Evolutionary conservation across 2,329 filamentous ascomycete genomes (phyloP).

Genomic region (Cladophialophora psammophila): DNA sequence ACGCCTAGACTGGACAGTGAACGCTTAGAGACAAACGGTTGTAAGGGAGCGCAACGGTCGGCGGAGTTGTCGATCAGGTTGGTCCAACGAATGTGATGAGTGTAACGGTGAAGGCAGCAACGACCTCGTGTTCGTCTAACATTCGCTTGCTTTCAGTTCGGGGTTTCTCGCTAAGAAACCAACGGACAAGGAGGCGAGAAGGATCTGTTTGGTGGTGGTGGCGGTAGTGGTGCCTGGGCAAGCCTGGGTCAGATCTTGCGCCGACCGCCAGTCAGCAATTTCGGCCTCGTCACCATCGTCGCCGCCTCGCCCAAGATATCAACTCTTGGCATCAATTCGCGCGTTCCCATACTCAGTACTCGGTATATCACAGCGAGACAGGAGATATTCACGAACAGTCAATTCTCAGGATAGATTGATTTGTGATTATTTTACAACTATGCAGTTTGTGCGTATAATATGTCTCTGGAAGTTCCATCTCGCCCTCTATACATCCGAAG

Average conservation of each 20-base stretch:
- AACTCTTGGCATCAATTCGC: no score
- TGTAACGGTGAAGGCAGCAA: slow-evolving; percentile 1
- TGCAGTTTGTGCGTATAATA: slow-evolving; percentile 22
- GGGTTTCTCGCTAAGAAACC: background rate
- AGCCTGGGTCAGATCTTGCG: background rate
- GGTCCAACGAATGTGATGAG: background rate
- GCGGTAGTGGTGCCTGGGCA: no score
- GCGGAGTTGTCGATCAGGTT: background rate
- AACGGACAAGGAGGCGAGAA: background rate
- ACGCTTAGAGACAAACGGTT: background rate
- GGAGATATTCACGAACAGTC: background rate
- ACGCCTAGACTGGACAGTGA: background rate
- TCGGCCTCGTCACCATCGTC: background rate
- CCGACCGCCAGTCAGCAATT: background rate
- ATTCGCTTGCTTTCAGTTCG: background rate
- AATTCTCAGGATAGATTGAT: background rate
- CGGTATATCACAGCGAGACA: no score
- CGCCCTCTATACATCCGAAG: slow-evolving; percentile 21
- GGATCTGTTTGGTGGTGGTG: background rate
- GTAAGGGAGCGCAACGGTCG: background rate
- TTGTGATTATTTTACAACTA: slow-evolving; percentile 30
- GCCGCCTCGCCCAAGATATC: no score
- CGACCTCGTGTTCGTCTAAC: slow-evolving; percentile 1
- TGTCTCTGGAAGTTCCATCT: slow-evolving; percentile 17
- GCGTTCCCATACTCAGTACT: no score